Conservation (phyloP, 257 asterid genomes). For the Nicotiana tomentosiformis region DNA sequence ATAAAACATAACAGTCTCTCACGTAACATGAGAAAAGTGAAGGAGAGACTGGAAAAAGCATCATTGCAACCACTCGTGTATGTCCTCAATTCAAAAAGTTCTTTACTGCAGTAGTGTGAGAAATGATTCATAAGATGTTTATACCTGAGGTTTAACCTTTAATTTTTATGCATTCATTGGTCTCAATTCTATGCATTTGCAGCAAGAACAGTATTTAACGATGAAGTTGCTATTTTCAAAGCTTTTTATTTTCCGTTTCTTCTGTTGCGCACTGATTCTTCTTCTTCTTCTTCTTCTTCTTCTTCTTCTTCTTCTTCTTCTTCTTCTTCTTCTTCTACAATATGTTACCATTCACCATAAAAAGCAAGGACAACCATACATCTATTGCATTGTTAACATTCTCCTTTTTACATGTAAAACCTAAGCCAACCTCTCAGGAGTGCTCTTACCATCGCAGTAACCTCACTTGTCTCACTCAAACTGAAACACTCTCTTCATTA, state of each 20-base stretch:
- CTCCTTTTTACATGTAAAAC: background rate
- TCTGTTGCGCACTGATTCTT: no score
- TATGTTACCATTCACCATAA: no score
- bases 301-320: no score
- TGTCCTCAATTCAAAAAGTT: background rate
- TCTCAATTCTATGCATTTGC: background rate
- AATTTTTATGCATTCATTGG: background rate
- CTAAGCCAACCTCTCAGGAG: background rate
- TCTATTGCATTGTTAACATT: background rate
- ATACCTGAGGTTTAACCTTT: background rate
- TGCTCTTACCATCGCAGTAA: background rate
- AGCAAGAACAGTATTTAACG: background rate
- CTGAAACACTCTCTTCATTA: background rate
- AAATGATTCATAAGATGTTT: background rate
- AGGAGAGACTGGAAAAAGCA: background rate
- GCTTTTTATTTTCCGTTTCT: no score
- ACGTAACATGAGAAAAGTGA: background rate
- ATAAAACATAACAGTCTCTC: background rate
- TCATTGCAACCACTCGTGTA: background rate
- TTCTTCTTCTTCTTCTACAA: background rate
- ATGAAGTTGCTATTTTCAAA: background rate
- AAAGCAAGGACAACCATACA: no score
- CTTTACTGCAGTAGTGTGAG: background rate
- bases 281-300: background rate
- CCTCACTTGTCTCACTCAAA: background rate